Evolutionary conservation across 345 rosid species (phyloP).

Genomic region (Moringa oleifera): DNA sequence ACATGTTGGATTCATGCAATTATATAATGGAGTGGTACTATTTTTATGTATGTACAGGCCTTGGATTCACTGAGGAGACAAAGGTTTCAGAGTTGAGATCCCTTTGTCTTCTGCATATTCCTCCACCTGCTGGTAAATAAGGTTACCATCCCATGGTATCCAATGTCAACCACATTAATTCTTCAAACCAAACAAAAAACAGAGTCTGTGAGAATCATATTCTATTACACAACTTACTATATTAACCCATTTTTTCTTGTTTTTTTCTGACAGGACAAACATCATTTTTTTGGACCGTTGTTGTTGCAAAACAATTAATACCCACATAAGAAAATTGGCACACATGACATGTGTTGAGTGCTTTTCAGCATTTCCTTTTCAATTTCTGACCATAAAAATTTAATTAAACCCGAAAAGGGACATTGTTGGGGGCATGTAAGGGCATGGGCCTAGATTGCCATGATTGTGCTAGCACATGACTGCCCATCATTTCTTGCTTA

Average conservation of each 20-base stretch:
- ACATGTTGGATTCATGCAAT: too few species aligned
- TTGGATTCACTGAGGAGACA: too few species aligned
- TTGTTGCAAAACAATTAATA: background rate
- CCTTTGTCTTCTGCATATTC: background rate
- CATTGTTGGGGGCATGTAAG: slow-evolving; percentile 8
- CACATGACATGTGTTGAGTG: background rate
- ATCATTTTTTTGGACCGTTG: slow-evolving; percentile 1
- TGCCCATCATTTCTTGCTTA: slow-evolving; percentile 32
- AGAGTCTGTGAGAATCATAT: slow-evolving; percentile 1
- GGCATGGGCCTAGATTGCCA: slow-evolving; percentile 22
- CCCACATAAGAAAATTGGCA: background rate
- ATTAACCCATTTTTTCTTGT: background rate
- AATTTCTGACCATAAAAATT: background rate
- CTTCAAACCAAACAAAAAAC: slow-evolving; percentile 4
- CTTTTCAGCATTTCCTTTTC: background rate
- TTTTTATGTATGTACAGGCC: too few species aligned
- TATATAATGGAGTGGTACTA: too few species aligned
- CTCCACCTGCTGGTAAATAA: background rate
- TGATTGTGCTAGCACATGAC: slow-evolving; percentile 37
- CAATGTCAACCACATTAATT: slow-evolving; percentile 1
- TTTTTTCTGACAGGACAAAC: background rate
- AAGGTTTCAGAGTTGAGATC: background rate
- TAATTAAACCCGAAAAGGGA: background rate
- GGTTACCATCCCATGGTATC: slow-evolving; percentile 4
- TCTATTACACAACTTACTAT: background rate